phyloP scores from a whole-genome alignment of 2,329 filamentous ascomycete species.

The Rhinocladiella similis region DNA sequence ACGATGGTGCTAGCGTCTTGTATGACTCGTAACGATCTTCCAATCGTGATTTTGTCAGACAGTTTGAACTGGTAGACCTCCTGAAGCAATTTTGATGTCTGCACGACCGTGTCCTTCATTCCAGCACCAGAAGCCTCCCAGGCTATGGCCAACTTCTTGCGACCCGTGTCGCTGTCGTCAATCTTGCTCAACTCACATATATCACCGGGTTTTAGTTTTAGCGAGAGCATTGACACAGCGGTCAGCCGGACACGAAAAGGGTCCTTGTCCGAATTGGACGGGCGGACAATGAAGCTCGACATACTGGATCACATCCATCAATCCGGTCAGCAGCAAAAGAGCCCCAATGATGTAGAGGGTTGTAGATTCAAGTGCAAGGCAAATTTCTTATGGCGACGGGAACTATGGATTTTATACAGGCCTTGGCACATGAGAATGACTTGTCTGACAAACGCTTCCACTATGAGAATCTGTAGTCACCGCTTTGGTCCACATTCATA shows the following conservation, averaged over 20 bases:
- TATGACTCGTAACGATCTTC: constrained; percentile 52
- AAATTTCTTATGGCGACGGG: no score
- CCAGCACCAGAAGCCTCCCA: constrained; percentile 61
- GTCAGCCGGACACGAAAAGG: constrained; percentile 61
- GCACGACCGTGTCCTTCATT: constrained; percentile 65
- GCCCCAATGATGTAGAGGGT: not conserved
- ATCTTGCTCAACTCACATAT: constrained; percentile 50
- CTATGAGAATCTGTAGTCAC: no score
- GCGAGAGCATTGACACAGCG: constrained; percentile 54
- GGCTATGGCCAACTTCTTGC: constrained; percentile 49
- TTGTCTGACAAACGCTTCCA: not conserved
- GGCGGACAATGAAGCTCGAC: constrained; percentile 54
- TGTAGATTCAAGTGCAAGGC: no score
- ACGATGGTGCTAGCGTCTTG: constrained; percentile 59
- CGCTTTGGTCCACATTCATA: no score
- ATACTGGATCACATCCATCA: constrained; percentile 4
- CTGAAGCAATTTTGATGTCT: constrained; percentile 73
- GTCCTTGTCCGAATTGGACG: constrained; percentile 55
- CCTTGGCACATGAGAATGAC: not conserved
- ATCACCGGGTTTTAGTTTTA: constrained; percentile 60
- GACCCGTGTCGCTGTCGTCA: not conserved
- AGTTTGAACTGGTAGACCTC: constrained; percentile 72
- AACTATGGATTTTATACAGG: not conserved
- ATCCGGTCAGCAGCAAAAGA: not conserved
- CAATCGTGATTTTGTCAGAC: constrained; percentile 66